Evolutionary conservation across 768 basidiomycete genomes (phyloP).

Genomic region (Daedaleopsis sinensis): DNA sequence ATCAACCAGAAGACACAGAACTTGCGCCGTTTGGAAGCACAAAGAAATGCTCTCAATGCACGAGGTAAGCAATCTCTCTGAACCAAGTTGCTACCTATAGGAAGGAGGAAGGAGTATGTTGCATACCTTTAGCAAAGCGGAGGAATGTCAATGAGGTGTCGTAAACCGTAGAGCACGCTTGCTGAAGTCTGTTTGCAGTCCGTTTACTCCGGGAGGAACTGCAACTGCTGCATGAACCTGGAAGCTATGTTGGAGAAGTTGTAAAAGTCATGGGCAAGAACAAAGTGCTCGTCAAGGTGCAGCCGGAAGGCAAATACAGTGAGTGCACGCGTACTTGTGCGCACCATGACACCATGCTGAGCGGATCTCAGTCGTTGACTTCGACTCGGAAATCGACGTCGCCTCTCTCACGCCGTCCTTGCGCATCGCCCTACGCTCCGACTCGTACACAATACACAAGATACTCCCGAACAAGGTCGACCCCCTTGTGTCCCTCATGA

Average conservation of each 20-base stretch:
- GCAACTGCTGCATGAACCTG: conserved; percentile 91
- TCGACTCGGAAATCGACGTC: conserved; percentile 86
- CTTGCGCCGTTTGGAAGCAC: conserved; percentile 91
- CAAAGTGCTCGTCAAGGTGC: conserved; percentile 97
- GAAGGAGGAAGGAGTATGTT: no score
- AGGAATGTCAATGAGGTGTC: not conserved
- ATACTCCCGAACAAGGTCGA: conserved; percentile 98
- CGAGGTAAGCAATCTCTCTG: conserved; percentile 58
- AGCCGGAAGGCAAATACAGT: conserved; percentile 99
- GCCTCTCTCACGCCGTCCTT: conserved; percentile 78
- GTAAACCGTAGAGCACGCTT: no score
- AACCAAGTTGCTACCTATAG: not conserved
- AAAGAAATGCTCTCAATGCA: conserved; percentile 95
- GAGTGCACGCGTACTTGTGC: conserved; percentile 35
- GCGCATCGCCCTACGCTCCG: conserved; percentile 94
- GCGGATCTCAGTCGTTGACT: conserved; percentile 76
- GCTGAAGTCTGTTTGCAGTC: conserved; percentile 48
- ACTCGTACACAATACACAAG: conserved; percentile 95
- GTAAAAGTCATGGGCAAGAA: conserved; percentile 99
- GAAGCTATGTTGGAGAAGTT: conserved; percentile 96
- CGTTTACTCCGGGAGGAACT: conserved; percentile 90
- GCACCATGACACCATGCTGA: not conserved
- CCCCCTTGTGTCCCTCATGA: conserved; percentile 98
- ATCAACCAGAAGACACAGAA: conserved; percentile 98
- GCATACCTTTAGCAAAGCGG: no score